Evolutionary conservation across 139 green algal genomes (phyloP).

Genomic region (Chloropicon primus): DNA sequence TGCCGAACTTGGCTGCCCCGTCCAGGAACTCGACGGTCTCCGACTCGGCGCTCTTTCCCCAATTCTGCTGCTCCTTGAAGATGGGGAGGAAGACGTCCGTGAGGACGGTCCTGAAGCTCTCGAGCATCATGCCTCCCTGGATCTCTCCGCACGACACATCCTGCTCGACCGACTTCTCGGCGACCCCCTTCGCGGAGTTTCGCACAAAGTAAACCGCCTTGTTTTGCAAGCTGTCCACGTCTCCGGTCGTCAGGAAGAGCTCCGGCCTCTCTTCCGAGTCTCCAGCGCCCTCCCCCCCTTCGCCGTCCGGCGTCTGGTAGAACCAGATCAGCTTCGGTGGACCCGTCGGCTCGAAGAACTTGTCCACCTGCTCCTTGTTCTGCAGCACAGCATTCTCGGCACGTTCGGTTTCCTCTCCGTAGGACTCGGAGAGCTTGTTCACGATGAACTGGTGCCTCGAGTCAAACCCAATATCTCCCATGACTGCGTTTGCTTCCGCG

Average conservation of each 20-base stretch:
- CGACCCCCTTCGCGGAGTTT: slow-evolving; percentile 47
- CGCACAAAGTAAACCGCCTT: slow-evolving; percentile 58
- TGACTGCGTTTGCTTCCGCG: too few relatives aligned
- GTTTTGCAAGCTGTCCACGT: slow-evolving; percentile 13
- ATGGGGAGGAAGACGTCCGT: slow-evolving; percentile 66
- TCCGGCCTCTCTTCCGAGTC: not conserved
- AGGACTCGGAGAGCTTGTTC: not conserved
- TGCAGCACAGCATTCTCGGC: not conserved
- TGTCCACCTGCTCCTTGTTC: not conserved
- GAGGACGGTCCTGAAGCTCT: slow-evolving; percentile 51
- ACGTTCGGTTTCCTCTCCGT: not conserved
- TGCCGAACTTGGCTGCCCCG: slow-evolving; percentile 43
- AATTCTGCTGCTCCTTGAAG: slow-evolving; percentile 41
- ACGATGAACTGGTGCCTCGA: not conserved
- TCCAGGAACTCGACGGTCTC: slow-evolving; percentile 45
- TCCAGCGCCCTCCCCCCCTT: slow-evolving; percentile 12
- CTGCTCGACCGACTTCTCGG: slow-evolving; percentile 42
- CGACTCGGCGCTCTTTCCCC: slow-evolving; percentile 18
- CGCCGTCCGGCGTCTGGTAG: slow-evolving; percentile 6
- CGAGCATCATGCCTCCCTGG: slow-evolving; percentile 33
- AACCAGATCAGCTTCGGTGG: slow-evolving; percentile 1
- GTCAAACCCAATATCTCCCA: not conserved
- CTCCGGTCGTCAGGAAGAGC: slow-evolving; percentile 15
- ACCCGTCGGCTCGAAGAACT: slow-evolving; percentile 4
- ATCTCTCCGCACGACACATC: slow-evolving; percentile 38